Percentiles rank a stretch among this genome's conserved stretches.
Conservation (phyloP, 2,329 filamentous ascomycete species). For the Hymenoscyphus infarciens region DNA sequence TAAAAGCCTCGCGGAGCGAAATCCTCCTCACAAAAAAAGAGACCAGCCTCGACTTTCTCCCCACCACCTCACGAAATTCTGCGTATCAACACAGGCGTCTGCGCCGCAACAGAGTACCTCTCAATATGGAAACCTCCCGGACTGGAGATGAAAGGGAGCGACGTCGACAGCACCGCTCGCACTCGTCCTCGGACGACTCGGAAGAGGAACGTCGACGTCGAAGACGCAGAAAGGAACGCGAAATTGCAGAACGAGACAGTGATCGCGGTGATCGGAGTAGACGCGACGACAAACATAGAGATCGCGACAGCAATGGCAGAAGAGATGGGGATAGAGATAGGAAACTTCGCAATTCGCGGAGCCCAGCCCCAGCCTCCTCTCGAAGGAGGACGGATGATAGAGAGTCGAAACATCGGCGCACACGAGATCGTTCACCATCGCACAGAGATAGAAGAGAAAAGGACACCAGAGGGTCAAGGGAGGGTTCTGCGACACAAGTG, state of each 20-base stretch:
- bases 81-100: not conserved
- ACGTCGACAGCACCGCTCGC: constrained; percentile 22
- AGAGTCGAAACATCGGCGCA: constrained; percentile 26
- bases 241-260: constrained; percentile 12
- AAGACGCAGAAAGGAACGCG: constrained; percentile 21
- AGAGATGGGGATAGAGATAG: constrained; percentile 23
- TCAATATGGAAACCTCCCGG: constrained; percentile 22
- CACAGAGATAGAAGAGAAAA: constrained; percentile 22
- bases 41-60: constrained; percentile 5
- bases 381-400: constrained; percentile 23
- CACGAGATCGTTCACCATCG: constrained; percentile 27
- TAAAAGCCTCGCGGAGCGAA: not conserved
- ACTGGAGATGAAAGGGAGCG: constrained; percentile 23
- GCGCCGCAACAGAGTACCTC: not conserved
- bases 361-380: constrained; percentile 26
- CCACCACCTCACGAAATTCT: not conserved
- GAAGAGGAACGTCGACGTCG: constrained; percentile 30
- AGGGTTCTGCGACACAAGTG: constrained; percentile 25
- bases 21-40: not conserved
- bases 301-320: constrained; percentile 15
- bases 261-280: not conserved
- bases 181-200: constrained; percentile 29
- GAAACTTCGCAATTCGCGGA: constrained; percentile 32
- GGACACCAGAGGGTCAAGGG: constrained; percentile 18
- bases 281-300: constrained; percentile 8